Percentiles rank a stretch among this genome's conserved stretches.
Evolutionary conservation across 2,329 filamentous ascomycete genomes (phyloP).

Genomic region (Aspergillus sp.): DNA sequence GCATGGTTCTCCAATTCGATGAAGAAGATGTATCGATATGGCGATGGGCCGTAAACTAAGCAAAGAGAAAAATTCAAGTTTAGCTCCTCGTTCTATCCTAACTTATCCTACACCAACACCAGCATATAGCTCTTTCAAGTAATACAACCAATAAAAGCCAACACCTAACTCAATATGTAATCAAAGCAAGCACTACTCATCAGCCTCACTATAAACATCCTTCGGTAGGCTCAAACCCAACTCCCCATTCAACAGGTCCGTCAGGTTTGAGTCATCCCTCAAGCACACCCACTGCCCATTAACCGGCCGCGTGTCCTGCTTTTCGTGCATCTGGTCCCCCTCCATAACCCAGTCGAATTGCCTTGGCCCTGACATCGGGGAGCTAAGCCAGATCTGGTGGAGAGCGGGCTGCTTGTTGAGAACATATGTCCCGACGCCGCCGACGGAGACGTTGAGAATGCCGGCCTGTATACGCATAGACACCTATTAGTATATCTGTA

Average conservation of each 20-base stretch:
- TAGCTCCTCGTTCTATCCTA: not conserved
- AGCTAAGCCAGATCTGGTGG: constrained; percentile 95
- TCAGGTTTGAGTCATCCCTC: constrained; percentile 76
- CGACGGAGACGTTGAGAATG: constrained; percentile 74
- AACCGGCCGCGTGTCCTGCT: constrained; percentile 64
- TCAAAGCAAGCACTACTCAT: constrained; percentile 16
- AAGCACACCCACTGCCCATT: constrained; percentile 82
- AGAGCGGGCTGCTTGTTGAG: constrained; percentile 99
- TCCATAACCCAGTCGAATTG: constrained; percentile 84
- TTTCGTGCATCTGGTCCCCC: constrained; percentile 71
- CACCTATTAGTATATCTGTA: not conserved
- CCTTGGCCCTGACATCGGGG: constrained; percentile 86
- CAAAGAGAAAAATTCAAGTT: not conserved
- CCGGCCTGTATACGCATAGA: constrained; percentile 61
- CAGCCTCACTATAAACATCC: constrained; percentile 35
- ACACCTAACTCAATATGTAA: not conserved
- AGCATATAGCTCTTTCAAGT: not conserved
- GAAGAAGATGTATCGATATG: not conserved
- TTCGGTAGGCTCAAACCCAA: constrained; percentile 63
- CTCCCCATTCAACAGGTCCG: constrained; percentile 72
- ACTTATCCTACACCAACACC: not conserved
- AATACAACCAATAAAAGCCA: not conserved
- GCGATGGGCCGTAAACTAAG: not conserved
- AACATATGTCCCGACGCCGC: constrained; percentile 76
- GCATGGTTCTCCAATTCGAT: not conserved